Percentiles rank a stretch among this genome's conserved stretches.
These are phyloP conservation scores for Talaromyces amestolkiae DNA, from an alignment of 2,329 filamentous ascomycete species.

Conservation along the genomic window DNA sequence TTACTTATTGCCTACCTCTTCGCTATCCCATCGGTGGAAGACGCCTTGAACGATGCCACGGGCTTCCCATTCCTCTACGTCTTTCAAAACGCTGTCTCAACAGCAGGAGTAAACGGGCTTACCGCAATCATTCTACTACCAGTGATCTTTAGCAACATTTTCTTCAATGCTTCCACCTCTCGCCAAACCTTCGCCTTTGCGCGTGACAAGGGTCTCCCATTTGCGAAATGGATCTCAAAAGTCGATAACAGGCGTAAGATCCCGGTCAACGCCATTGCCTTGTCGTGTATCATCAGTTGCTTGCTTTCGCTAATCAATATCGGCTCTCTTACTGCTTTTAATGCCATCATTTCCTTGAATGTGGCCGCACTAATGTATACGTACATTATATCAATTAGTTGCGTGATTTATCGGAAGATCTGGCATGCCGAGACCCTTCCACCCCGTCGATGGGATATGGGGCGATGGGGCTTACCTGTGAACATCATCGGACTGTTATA, in stretches of 20 bases:
- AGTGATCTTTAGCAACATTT: slow-evolving; percentile 40
- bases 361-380: slow-evolving; percentile 50
- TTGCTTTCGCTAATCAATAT: slow-evolving; percentile 53
- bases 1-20: slow-evolving; percentile 43
- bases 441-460: slow-evolving; percentile 43
- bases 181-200: slow-evolving; percentile 46
- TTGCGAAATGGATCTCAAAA: slow-evolving; percentile 38
- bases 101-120: slow-evolving; percentile 29
- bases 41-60: slow-evolving; percentile 41
- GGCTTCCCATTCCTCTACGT: slow-evolving; percentile 50
- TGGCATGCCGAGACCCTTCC: slow-evolving; percentile 39
- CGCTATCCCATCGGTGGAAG: slow-evolving; percentile 29
- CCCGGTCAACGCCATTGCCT: slow-evolving; percentile 41
- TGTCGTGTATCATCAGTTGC: slow-evolving; percentile 32
- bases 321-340: slow-evolving; percentile 51
- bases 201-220: slow-evolving; percentile 45
- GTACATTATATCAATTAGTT: slow-evolving; percentile 51
- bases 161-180: slow-evolving; percentile 40
- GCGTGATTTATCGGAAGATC: slow-evolving; percentile 46
- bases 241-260: slow-evolving; percentile 39
- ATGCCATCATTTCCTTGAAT: slow-evolving; percentile 52
- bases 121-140: slow-evolving; percentile 44
- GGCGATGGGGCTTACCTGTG: slow-evolving; percentile 43
- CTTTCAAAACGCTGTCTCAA: slow-evolving; percentile 35
- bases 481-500: slow-evolving; percentile 33